Conservation (phyloP, 1,139 yeast species). For the Yamadazyma kanchanaburiensis region DNA sequence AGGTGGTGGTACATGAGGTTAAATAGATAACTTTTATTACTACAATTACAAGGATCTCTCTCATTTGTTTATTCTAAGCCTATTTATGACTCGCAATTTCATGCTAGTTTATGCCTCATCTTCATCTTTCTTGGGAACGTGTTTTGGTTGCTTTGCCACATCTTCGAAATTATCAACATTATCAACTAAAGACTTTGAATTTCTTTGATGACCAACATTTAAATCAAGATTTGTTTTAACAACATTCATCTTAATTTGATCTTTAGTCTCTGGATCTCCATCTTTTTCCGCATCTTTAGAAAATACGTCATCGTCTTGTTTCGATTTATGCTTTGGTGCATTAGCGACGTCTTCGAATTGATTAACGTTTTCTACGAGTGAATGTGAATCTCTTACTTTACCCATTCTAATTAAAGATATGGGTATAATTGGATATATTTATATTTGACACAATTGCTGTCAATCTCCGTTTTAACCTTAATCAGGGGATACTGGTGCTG, state of each 20-base stretch:
- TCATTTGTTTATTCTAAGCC: no score
- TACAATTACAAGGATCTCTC: no score
- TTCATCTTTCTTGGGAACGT: conserved; percentile 1
- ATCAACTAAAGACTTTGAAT: conserved; percentile 5
- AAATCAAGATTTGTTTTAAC: conserved; percentile 5
- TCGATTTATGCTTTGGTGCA: conserved; percentile 4
- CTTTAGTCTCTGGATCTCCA: conserved; percentile 3
- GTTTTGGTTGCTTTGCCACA: conserved; percentile 5
- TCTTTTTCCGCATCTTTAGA: not conserved
- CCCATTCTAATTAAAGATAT: no score
- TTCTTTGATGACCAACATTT: conserved; percentile 5
- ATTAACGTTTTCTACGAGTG: conserved; percentile 6
- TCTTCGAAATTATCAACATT: conserved; percentile 4
- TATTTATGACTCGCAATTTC: no score
- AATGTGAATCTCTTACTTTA: conserved; percentile 1
- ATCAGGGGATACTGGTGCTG: no score
- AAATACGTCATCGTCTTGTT: not conserved
- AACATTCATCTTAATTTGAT: conserved; percentile 5
- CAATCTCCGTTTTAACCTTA: no score
- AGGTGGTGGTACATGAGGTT: no score
- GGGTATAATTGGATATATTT: not conserved
- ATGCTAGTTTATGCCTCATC: no score
- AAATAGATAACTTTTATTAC: no score
- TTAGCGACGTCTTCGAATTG: conserved; percentile 6
- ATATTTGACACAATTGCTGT: no score